Conservation (phyloP, 106 monocot species). For the Dactylorhiza incarnata region DNA sequence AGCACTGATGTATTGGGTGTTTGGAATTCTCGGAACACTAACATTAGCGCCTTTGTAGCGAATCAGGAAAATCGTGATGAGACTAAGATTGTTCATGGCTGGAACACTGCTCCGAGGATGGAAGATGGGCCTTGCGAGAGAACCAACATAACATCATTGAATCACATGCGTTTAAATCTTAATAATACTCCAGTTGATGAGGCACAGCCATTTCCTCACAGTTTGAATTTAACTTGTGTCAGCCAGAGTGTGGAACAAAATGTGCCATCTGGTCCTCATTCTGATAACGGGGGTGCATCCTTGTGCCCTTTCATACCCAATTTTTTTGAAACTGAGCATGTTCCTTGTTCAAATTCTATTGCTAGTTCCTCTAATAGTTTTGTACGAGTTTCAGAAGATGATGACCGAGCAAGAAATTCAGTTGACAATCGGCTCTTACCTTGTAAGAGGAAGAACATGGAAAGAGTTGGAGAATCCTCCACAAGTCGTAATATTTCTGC, state of each 20-base stretch:
- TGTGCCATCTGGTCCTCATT: neutral
- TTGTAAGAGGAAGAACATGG: constrained; percentile 79
- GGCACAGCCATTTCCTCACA: constrained; percentile 15
- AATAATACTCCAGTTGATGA: constrained; percentile 28
- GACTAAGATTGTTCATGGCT: constrained; percentile 21
- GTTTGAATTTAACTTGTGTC: constrained; percentile 9
- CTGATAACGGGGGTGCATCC: neutral
- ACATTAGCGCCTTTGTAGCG: constrained; percentile 13
- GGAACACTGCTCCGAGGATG: constrained; percentile 21
- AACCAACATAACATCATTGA: constrained; percentile 16
- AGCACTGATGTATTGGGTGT: constrained; percentile 14
- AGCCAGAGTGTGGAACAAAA: constrained; percentile 15
- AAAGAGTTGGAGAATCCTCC: constrained; percentile 55
- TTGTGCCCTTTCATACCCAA: constrained; percentile 21
- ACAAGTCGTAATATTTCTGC: constrained; percentile 19
- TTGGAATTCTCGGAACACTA: constrained; percentile 26
- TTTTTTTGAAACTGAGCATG: constrained; percentile 13
- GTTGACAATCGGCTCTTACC: constrained; percentile 36
- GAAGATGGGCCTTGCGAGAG: constrained; percentile 25
- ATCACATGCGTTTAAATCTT: constrained; percentile 30
- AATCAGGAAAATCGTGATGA: constrained; percentile 20
- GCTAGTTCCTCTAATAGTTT: constrained; percentile 15
- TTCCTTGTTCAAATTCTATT: constrained; percentile 16
- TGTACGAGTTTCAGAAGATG: constrained; percentile 22
- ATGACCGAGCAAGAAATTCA: constrained; percentile 37